Conservation (phyloP, 768 basidiomycete genomes). For the Hortiboletus campestris region DNA sequence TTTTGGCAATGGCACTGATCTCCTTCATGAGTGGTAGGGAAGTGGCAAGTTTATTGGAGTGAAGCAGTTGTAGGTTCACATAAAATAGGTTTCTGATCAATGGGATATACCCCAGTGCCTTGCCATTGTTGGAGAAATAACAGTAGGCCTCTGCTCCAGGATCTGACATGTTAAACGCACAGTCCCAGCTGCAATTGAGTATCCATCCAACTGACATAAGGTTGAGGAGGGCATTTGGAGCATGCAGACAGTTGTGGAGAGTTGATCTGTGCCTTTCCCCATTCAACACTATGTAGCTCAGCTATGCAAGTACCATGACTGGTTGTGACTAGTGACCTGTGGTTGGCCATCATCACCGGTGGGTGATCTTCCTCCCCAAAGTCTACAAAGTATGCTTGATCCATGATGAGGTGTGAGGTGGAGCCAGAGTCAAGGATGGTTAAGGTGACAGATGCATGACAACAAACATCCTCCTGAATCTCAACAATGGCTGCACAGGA, state of each 20-base stretch:
- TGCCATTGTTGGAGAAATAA: neutral
- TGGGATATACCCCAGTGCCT: neutral
- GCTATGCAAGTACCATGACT: neutral
- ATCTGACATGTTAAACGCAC: neutral
- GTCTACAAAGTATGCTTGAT: neutral
- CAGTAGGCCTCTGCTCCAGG: accelerated
- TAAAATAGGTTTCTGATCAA: neutral
- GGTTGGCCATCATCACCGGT: neutral
- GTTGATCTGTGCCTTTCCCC: neutral
- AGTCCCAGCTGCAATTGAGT: neutral
- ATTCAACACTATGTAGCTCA: neutral
- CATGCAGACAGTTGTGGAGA: neutral
- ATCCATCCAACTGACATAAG: neutral
- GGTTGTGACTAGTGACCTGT: neutral
- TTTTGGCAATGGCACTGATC: neutral
- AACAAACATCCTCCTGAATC: neutral
- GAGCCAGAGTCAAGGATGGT: neutral
- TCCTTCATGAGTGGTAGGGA: neutral
- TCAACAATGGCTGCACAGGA: neutral
- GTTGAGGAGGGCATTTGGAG: neutral
- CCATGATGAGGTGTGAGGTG: neutral
- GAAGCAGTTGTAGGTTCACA: neutral
- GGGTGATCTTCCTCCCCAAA: neutral
- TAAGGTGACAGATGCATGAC: neutral
- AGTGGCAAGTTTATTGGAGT: neutral